Evolutionary conservation across 805 yeast species (phyloP).

Genomic region (Yarrowia sp.): DNA sequence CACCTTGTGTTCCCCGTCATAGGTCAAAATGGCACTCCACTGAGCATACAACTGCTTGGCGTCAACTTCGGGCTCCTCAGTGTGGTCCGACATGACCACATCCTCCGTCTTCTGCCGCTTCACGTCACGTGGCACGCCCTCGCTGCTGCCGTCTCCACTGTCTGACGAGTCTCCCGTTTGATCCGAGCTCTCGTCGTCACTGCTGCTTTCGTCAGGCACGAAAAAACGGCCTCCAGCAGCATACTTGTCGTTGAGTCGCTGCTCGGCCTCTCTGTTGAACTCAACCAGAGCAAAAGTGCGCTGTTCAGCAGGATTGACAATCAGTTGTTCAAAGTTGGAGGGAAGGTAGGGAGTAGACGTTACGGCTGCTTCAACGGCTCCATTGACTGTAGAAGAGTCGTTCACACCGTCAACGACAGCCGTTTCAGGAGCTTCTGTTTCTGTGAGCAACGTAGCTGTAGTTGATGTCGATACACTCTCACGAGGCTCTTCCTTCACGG

Average conservation of each 20-base stretch:
- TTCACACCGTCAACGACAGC: neutral
- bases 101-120: slow-evolving; percentile 11
- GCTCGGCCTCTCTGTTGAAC: slow-evolving; percentile 80
- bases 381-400: neutral
- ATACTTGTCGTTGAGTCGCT: slow-evolving; percentile 83
- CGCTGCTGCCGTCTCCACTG: neutral
- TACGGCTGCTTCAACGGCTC: slow-evolving; percentile 4
- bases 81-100: neutral
- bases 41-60: slow-evolving; percentile 9
- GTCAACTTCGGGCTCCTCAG: slow-evolving; percentile 13
- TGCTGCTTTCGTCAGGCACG: slow-evolving; percentile 51
- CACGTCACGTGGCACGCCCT: neutral
- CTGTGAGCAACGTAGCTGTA: neutral
- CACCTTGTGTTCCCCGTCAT: neutral
- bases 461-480: neutral
- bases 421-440: neutral
- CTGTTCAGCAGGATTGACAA: slow-evolving; percentile 17
- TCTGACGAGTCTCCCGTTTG: slow-evolving; percentile 1
- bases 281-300: slow-evolving; percentile 49
- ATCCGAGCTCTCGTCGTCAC: slow-evolving; percentile 40
- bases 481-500: neutral
- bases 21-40: slow-evolving; percentile 11
- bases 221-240: slow-evolving; percentile 90
- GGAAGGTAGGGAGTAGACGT: neutral
- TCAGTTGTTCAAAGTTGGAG: neutral